Percentiles rank a stretch among this genome's conserved stretches.
Conservation (phyloP, 495 filamentous ascomycete species). For the Glarea lozoyensis region DNA sequence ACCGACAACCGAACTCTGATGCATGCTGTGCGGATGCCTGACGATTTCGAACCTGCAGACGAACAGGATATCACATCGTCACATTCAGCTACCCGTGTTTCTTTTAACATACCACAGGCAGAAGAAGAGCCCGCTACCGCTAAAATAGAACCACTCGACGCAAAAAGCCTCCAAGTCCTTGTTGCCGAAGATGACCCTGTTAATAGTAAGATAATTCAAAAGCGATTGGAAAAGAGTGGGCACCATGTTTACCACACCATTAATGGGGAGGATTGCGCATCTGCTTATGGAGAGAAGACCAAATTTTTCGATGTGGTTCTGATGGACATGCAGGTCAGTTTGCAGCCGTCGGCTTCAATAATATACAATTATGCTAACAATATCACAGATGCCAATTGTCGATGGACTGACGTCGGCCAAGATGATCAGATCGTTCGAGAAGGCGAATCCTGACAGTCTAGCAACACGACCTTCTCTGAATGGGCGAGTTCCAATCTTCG, state of each 20-base stretch:
- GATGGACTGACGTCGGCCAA: conserved; percentile 78
- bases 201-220: conserved; percentile 81
- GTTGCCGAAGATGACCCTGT: conserved; percentile 92
- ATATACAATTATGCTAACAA: background rate
- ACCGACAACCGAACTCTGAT: conserved; percentile 32
- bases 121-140: conserved; percentile 4
- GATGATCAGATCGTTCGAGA: conserved; percentile 70
- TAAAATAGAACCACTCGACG: background rate
- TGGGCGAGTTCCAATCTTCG: conserved; percentile 70
- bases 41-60: conserved; percentile 17
- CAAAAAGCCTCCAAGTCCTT: conserved; percentile 52
- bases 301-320: conserved; percentile 70
- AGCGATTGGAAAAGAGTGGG: conserved; percentile 72
- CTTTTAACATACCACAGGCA: conserved; percentile 26
- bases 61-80: conserved; percentile 5
- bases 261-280: conserved; percentile 84
- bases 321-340: conserved; percentile 77
- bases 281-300: conserved; percentile 51
- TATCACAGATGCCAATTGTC: conserved; percentile 72
- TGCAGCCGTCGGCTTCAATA: no score
- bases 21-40: conserved; percentile 33
- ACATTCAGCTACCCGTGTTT: conserved; percentile 19
- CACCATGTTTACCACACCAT: conserved; percentile 64
- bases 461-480: conserved; percentile 38
- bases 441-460: conserved; percentile 28